A percentile compares a stretch with the other conserved stretches of the same genome.
Evolutionary conservation across 1,284 basidiomycete genomes (phyloP).

Genomic region (Microbotryomycetes sp.): DNA sequence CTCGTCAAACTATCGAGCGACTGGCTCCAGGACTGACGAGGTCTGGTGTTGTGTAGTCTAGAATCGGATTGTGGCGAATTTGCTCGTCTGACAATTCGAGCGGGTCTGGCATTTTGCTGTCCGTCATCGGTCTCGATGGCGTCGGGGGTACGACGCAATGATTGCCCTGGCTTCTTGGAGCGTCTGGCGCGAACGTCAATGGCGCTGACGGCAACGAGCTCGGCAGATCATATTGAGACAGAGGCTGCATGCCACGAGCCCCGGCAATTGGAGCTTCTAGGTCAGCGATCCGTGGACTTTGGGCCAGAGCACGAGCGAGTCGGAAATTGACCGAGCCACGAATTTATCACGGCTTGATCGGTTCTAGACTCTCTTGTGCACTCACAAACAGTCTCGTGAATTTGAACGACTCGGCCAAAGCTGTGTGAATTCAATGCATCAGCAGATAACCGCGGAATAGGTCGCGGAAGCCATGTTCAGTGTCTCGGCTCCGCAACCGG

Average conservation of each 20-base stretch:
- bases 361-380: too few relatives aligned
- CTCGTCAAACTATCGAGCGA: too few relatives aligned
- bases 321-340: too few relatives aligned
- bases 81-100: conserved; percentile 45
- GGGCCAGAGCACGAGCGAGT: too few relatives aligned
- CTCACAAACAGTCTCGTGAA: conserved; percentile 78
- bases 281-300: too few relatives aligned
- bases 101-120: conserved; percentile 27
- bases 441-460: too few relatives aligned
- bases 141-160: conserved; percentile 22
- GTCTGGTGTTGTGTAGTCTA: conserved; percentile 46
- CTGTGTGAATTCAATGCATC: too few relatives aligned
- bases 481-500: not conserved
- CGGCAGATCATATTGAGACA: conserved; percentile 94
- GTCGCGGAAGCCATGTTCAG: too few relatives aligned
- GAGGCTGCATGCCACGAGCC: not conserved
- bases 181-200: conserved; percentile 16
- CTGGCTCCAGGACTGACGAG: too few relatives aligned
- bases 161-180: conserved; percentile 49
- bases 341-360: too few relatives aligned
- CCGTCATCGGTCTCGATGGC: conserved; percentile 32
- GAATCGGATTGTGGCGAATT: conserved; percentile 44
- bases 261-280: too few relatives aligned
- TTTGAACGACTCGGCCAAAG: conserved; percentile 58
- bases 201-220: conserved; percentile 26